A percentile compares a stretch with the other conserved stretches of the same genome.
These are phyloP conservation scores for Antrodiella citrinella DNA, from an alignment of 768 basidiomycete species.

Conservation along the genomic window DNA sequence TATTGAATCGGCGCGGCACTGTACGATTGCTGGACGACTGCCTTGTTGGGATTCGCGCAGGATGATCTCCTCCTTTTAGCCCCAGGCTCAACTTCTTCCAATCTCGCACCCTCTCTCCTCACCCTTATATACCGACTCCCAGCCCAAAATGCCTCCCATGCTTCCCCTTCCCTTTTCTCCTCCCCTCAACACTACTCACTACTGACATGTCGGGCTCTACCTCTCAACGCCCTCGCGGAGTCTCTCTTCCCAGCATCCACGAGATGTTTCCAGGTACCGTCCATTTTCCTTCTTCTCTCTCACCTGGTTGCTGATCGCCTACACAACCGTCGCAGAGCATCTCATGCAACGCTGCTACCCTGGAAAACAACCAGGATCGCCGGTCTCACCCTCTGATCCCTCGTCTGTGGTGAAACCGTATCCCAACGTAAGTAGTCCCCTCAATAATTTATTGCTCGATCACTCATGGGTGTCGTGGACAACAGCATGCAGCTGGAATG, in stretches of 20 bases:
- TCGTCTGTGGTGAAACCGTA: background rate
- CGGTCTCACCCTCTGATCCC: background rate
- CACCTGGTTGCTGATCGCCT: background rate
- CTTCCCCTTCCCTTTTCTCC: background rate
- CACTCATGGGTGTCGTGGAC: no score
- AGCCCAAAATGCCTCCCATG: background rate
- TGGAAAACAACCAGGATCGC: background rate
- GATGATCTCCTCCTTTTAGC: background rate
- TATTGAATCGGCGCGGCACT: background rate
- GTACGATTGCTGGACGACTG: background rate
- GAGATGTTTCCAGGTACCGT: constrained; percentile 23
- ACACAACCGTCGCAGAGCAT: background rate
- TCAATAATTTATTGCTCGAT: no score
- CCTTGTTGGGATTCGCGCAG: background rate
- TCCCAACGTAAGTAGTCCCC: background rate
- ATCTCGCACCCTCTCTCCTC: background rate
- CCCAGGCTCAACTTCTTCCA: background rate
- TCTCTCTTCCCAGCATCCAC: constrained; percentile 21
- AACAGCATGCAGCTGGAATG: constrained; percentile 4
- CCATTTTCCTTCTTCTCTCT: background rate
- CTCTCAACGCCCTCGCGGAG: constrained; percentile 4
- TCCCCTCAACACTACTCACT: background rate
- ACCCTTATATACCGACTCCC: no score
- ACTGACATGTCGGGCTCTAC: constrained; percentile 5
- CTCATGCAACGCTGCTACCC: background rate